phyloP scores from a whole-genome alignment of 164 flowering plant species.

The Vitis labrusca region DNA sequence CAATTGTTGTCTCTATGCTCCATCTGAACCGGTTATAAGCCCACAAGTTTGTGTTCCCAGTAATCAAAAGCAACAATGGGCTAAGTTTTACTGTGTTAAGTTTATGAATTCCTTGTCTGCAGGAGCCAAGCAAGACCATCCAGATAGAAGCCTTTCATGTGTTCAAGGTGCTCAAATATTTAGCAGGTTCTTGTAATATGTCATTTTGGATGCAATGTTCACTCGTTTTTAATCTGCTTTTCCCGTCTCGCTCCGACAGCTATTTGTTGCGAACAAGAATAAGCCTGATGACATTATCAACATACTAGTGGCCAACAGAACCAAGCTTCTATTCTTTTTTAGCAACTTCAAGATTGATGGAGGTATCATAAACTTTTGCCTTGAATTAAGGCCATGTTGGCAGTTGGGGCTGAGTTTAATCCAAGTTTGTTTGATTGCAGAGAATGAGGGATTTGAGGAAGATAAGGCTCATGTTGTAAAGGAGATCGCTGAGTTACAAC shows the following conservation, averaged over 20 bases:
- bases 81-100: not conserved
- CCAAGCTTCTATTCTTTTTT: slow-evolving; percentile 86
- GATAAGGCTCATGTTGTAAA: slow-evolving; percentile 68
- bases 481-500: slow-evolving; percentile 62
- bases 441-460: slow-evolving; percentile 62
- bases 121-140: slow-evolving; percentile 89
- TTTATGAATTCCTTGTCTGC: slow-evolving; percentile 15
- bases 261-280: slow-evolving; percentile 88
- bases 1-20: too few relatives aligned
- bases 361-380: slow-evolving; percentile 40
- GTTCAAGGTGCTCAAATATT: slow-evolving; percentile 64
- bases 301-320: slow-evolving; percentile 79
- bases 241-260: slow-evolving; percentile 32
- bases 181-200: not conserved
- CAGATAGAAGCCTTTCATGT: slow-evolving; percentile 95
- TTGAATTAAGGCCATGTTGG: not conserved
- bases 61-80: not conserved
- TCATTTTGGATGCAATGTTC: not conserved
- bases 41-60: not conserved
- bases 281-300: slow-evolving; percentile 80
- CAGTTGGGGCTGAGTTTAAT: too few relatives aligned
- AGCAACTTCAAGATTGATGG: slow-evolving; percentile 79
- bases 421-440: slow-evolving; percentile 27
- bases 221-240: not conserved
- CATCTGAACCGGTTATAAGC: too few relatives aligned